Conservation (phyloP, 1,284 basidiomycete species). For the Apiotrichum gamsii region DNA sequence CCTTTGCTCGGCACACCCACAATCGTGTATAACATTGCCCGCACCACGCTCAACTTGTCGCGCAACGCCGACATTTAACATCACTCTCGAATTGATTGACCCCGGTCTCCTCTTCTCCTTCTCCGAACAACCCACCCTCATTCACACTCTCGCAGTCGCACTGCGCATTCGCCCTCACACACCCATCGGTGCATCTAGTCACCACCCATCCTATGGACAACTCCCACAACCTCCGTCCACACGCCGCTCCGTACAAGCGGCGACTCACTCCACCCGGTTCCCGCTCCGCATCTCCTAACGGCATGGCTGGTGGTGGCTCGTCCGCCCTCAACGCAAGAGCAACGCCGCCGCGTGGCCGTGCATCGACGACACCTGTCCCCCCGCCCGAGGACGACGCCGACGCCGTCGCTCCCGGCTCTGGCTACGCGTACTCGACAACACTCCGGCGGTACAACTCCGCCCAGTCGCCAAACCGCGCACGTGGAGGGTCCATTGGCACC, state of each 20-base stretch:
- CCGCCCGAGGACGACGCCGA: background rate
- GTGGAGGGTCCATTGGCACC: background rate
- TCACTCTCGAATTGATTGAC: too few relatives aligned
- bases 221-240: background rate
- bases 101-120: too few relatives aligned
- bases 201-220: too few relatives aligned
- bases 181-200: too few relatives aligned
- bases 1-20: too few relatives aligned
- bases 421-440: slow-evolving; percentile 73
- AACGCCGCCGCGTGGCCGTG: background rate
- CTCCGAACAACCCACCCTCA: too few relatives aligned
- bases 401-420: background rate
- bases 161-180: too few relatives aligned
- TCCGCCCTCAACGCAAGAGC: too few relatives aligned
- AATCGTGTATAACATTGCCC: too few relatives aligned
- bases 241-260: slow-evolving; percentile 10
- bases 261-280: background rate
- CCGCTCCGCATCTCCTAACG: background rate
- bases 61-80: too few relatives aligned
- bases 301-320: background rate
- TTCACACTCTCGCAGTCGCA: too few relatives aligned
- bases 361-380: background rate
- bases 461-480: slow-evolving; percentile 10
- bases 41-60: too few relatives aligned
- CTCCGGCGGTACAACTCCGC: slow-evolving; percentile 55